Evolutionary conservation across 176 grass and related monocot species (phyloP), one percentile per base, ranked within the genome.

Genomic region (Oryza coarctata): DNA sequence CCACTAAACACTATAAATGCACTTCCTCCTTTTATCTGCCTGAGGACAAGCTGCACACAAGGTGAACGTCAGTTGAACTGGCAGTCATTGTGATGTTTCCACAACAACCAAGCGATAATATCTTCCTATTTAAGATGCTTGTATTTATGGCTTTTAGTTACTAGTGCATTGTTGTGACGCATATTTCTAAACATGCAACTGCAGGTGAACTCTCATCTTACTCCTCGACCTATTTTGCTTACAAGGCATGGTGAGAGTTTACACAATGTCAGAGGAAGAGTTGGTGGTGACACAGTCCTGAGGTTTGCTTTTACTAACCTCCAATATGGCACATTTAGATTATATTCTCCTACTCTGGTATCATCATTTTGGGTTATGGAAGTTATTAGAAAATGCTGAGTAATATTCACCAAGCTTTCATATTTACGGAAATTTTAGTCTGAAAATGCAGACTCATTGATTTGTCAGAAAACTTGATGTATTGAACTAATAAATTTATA

Each of bases 171-270:
- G 15, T 22, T 38, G 36, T 79, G 74, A 79, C 30, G 62, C 45
- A 62, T 83, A 11, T 47, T 72, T 67, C 36, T 15, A 18, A 68
- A 62, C 60, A 68, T 83, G 47, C 74, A 60, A 82, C 78, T 93
- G 80, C 88, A 98, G 96, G 96, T 98, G 82, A 98, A 98, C 71
- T 86, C 93, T 75, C 96, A 98, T 93, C 92, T 98, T 69, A 79
- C 90, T 43, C 96, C 96, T 71, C 86, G 96, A 3, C 96, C 96
- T 89, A 98, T 98, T 88, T 82, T 98, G 55, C 89, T 98, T 80
- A 98, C 96, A 9, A 91, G 96, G 31, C 96, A 98, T 83, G 96
- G 96, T 84, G 96, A 98, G 87, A 98, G 96, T 86, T 89, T 90
- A 73, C 88, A 95, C 62, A 98, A 98, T 83, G 96, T 98, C 68